A percentile compares a stretch with the other conserved stretches of the same genome.
Conservation (phyloP, 2,329 filamentous ascomycete genomes). For the Colletotrichum nymphaeae region DNA sequence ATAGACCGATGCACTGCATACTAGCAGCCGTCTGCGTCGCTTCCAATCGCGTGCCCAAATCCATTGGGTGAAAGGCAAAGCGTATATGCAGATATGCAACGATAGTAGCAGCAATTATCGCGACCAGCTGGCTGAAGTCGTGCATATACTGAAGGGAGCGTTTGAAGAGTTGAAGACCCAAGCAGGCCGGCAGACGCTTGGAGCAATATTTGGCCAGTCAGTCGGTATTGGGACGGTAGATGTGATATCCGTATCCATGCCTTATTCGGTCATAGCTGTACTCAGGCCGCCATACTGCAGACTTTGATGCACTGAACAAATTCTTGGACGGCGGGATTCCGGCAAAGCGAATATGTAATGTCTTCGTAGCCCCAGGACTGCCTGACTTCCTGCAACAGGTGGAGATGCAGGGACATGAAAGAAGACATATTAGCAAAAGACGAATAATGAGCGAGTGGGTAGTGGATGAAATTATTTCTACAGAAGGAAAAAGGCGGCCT, state of each 20-base stretch:
- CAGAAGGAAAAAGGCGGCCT: not conserved
- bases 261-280: not conserved
- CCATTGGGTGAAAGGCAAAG: constrained; percentile 8
- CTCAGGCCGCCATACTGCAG: not conserved
- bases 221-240: not conserved
- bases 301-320: not conserved
- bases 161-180: not conserved
- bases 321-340: not conserved
- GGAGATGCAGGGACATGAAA: constrained; percentile 21
- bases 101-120: not conserved
- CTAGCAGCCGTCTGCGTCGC: not conserved
- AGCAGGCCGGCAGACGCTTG: not conserved
- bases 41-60: constrained; percentile 28
- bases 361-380: constrained; percentile 6
- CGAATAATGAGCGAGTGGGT: not conserved
- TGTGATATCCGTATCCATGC: not conserved
- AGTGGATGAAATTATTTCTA: not conserved
- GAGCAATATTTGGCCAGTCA: not conserved
- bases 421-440: constrained; percentile 5
- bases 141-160: not conserved
- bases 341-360: constrained; percentile 11
- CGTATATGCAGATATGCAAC: constrained; percentile 3
- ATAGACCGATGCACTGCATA: not conserved
- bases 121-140: not conserved
- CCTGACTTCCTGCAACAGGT: constrained; percentile 18